Conservation (phyloP, 306 rosid genomes). For the Inga oerstediana region DNA sequence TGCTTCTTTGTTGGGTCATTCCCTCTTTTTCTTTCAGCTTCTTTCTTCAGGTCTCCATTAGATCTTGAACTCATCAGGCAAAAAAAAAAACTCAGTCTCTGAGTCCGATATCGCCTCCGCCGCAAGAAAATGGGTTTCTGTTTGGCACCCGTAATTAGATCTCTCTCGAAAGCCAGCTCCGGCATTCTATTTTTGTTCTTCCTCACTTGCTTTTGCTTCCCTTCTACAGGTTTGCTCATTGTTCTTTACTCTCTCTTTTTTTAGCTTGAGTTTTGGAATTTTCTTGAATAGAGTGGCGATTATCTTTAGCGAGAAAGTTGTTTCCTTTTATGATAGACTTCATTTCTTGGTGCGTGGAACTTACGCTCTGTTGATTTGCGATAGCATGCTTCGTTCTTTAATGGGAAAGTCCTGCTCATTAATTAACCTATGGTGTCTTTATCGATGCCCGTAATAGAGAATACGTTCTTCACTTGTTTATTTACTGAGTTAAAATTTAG, state of each 20-base stretch:
- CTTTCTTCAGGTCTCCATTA: neutral
- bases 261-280: neutral
- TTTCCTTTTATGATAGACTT: neutral
- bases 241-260: conserved; percentile 1
- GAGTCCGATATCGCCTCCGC: neutral
- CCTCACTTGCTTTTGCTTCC: conserved; percentile 42
- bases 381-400: neutral
- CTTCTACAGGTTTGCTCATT: conserved; percentile 56
- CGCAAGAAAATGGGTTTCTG: conserved; percentile 35
- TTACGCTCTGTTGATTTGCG: conserved; percentile 24
- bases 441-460: conserved; percentile 10
- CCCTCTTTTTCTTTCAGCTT: no score
- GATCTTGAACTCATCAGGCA: conserved; percentile 15
- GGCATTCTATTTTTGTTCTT: conserved; percentile 43
- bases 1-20: neutral
- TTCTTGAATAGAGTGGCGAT: conserved; percentile 30
- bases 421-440: conserved; percentile 5
- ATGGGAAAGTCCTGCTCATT: conserved; percentile 12
- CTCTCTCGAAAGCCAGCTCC: conserved; percentile 32
- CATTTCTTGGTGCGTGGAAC: conserved; percentile 25
- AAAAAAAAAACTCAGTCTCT: neutral
- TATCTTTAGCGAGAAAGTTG: neutral
- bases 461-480: neutral
- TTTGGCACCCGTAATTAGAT: conserved; percentile 8
- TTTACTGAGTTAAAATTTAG: neutral